phyloP scores from a whole-genome alignment of 2,329 filamentous ascomycete genomes.

The Neoarthrinium moseri region DNA sequence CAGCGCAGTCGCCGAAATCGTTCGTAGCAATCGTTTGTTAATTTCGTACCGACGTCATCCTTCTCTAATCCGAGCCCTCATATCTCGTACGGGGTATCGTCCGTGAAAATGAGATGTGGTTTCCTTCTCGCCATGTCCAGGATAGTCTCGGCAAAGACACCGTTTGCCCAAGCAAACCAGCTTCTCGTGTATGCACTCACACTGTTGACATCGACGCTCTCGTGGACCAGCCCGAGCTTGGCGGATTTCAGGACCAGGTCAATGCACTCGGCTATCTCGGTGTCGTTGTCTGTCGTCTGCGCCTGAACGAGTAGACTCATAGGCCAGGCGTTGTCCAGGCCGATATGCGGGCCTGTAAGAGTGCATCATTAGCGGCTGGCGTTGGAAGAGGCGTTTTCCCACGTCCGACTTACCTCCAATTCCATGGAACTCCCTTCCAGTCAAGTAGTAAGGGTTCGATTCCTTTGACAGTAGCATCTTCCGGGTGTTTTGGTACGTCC shows the following conservation, averaged over 20 bases:
- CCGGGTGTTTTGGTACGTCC: constrained; percentile 84
- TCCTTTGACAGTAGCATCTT: constrained; percentile 69
- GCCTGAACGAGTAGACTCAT: constrained; percentile 93
- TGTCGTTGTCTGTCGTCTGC: constrained; percentile 80
- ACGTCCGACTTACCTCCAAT: constrained; percentile 70
- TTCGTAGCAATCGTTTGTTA: no score
- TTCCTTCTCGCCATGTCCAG: constrained; percentile 86
- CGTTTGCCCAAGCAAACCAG: constrained; percentile 99
- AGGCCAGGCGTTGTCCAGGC: constrained; percentile 89
- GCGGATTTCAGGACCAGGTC: constrained; percentile 73
- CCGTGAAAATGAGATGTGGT: constrained; percentile 80
- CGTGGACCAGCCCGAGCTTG: constrained; percentile 79
- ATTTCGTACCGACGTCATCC: no score
- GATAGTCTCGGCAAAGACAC: constrained; percentile 90
- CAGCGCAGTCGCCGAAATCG: no score
- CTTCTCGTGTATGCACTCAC: constrained; percentile 72
- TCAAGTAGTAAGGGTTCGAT: constrained; percentile 87
- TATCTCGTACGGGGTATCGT: constrained; percentile 56
- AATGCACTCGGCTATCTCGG: constrained; percentile 75
- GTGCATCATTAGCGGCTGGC: constrained; percentile 6
- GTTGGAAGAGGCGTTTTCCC: neutral
- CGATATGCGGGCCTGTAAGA: constrained; percentile 62
- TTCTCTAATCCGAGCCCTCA: no score
- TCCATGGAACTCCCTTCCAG: constrained; percentile 74
- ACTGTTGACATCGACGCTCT: constrained; percentile 81